These are phyloP conservation scores for Beauveria bassiana DNA, from an alignment of 2,329 filamentous ascomycete species.

Conservation along the genomic window DNA sequence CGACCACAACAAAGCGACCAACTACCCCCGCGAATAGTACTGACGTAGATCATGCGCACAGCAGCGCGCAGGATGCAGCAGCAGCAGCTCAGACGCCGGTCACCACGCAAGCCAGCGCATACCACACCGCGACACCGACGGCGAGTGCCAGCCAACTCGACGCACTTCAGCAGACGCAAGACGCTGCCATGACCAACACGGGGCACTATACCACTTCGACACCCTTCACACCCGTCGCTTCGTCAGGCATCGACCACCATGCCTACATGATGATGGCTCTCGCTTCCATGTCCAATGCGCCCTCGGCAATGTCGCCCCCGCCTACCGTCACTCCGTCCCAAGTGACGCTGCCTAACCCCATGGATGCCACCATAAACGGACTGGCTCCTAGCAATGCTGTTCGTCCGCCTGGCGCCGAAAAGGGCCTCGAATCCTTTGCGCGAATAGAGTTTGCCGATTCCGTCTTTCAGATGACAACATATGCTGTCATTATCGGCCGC, in stretches of 20 bases:
- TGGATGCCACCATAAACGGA: conserved; percentile 24
- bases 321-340: conserved; percentile 39
- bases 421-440: conserved; percentile 48
- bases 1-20: background rate
- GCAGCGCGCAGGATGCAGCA: background rate
- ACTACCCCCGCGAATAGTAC: background rate
- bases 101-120: background rate
- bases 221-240: conserved; percentile 25
- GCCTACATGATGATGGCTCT: conserved; percentile 40
- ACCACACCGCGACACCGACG: background rate
- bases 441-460: conserved; percentile 66
- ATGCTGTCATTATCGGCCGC: conserved; percentile 63
- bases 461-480: conserved; percentile 71
- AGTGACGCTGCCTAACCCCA: conserved; percentile 34
- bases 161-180: conserved; percentile 12
- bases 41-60: background rate
- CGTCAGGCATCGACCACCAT: conserved; percentile 28
- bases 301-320: conserved; percentile 31
- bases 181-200: conserved; percentile 13
- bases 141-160: conserved; percentile 9
- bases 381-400: conserved; percentile 24
- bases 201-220: conserved; percentile 25
- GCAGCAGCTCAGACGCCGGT: background rate
- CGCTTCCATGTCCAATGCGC: conserved; percentile 30
- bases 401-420: conserved; percentile 28